Conservation (phyloP, 257 asterid species). For the Solanum gandarillasii region DNA sequence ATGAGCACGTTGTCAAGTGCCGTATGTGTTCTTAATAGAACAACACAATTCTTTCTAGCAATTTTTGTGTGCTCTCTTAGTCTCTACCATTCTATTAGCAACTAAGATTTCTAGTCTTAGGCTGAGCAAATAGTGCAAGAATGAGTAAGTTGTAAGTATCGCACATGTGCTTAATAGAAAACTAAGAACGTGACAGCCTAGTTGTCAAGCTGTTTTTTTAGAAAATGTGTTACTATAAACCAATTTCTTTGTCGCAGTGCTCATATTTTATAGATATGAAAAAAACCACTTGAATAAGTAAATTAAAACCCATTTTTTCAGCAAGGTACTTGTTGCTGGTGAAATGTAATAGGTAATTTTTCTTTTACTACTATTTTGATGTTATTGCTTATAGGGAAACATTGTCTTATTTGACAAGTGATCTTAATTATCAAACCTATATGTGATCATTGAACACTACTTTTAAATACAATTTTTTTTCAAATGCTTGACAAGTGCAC, state of each 20-base stretch:
- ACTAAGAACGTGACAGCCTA: neutral
- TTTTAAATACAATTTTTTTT: neutral
- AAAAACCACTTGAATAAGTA: neutral
- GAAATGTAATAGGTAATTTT: neutral
- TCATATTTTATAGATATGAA: neutral
- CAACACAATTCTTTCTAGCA: neutral
- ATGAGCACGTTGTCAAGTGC: too few relatives aligned
- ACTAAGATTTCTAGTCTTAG: neutral
- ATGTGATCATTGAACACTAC: neutral
- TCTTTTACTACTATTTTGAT: neutral
- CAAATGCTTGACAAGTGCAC: neutral
- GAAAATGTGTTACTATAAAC: neutral
- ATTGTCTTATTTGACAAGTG: neutral
- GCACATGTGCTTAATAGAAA: too few relatives aligned
- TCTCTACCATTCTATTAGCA: neutral
- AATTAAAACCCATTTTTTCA: neutral
- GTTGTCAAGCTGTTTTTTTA: neutral
- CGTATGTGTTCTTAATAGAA: too few relatives aligned
- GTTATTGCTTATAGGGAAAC: neutral
- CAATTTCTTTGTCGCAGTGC: neutral
- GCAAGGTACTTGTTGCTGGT: neutral
- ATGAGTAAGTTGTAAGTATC: neutral
- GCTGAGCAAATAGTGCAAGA: neutral
- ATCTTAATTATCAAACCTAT: neutral
- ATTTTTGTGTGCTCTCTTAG: neutral